Percentiles rank a stretch among this genome's conserved stretches.
Conservation (phyloP, 2,329 filamentous ascomycete species). For the Curvularia eragrostidis region DNA sequence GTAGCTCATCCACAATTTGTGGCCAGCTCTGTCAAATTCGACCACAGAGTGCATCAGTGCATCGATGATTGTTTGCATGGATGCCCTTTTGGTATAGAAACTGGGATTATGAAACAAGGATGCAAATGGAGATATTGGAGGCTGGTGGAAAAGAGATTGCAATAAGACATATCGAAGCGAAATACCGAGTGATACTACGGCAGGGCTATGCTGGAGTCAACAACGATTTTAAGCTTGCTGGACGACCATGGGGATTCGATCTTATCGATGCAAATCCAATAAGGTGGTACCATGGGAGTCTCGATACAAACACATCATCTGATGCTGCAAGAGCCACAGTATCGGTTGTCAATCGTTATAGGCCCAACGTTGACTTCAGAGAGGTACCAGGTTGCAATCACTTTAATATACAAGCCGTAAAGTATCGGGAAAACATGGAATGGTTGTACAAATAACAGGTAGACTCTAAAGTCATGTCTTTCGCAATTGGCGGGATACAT, state of each 20-base stretch:
- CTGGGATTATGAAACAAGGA: too few relatives aligned
- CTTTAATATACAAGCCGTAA: not conserved
- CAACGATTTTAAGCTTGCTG: not conserved
- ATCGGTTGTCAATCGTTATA: not conserved
- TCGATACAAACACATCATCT: not conserved
- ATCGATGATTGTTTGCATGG: too few relatives aligned
- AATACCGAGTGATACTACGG: not conserved
- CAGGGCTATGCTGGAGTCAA: not conserved
- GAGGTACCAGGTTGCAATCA: not conserved
- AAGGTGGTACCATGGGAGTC: conserved; percentile 1
- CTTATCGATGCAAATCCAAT: conserved; percentile 2
- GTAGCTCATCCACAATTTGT: too few relatives aligned
- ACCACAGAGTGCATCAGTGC: too few relatives aligned
- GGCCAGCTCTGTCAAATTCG: too few relatives aligned
- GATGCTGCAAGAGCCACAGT: conserved; percentile 3
- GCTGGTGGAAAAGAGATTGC: not conserved
- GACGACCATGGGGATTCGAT: not conserved
- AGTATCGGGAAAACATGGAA: not conserved
- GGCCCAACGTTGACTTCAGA: not conserved
- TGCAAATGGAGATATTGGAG: not conserved
- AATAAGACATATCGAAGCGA: not conserved
- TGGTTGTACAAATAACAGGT: not conserved
- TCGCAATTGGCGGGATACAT: not conserved
- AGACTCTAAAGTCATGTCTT: not conserved
- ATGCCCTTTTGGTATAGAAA: too few relatives aligned